Evolutionary conservation across 2,329 filamentous ascomycete species (phyloP), one percentile per base, ranked within the genome.

Genomic region (Fusarium chlamydosporum): DNA sequence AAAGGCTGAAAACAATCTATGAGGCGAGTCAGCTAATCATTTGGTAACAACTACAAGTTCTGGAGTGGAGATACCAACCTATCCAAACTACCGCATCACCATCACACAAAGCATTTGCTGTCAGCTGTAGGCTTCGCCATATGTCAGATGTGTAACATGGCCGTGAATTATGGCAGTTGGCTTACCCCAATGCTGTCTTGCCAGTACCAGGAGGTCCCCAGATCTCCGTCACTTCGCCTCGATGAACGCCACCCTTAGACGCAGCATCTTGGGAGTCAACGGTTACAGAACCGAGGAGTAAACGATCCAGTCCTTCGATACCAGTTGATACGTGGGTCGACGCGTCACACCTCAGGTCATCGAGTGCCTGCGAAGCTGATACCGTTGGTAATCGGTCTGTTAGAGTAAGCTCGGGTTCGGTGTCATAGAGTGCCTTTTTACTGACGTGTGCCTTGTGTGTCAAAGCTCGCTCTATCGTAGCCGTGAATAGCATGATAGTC

Each of bases 191-290:
- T 13, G 91, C 85, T 6, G 93, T 97, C 83, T 97, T 97, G 31
- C 94, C 95, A 27, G 88, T 88, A 3, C 94, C 94, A 10, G 93
- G 91, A 12, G 94, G 93, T 1, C 95, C 95, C 86, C 92, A 97
- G 50, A 97, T 82, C 79, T 98, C 95, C 5, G 92, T 92, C 41
- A 97, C 85, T 77, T 93, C 92, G 15, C 94, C 93, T 58, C 89
- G 88, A 63, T 86, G 86, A 47, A 97, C 83, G 6, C 93, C 94
- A 18, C 86, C 84, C 55, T 64, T 68, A 11, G 51, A 56, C 31
- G 45, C 4, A 13, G 67, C 62, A 52, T 59, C 63, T 33, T 64
- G 56, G 10, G 62, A 60, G 37, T 70, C 67, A 41, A 40, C 13
- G 4, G 61, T 34, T n/a, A 51, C 56, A 6, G 58, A 43, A 13